Evolutionary conservation across 2,329 filamentous ascomycete species (phyloP).

Genomic region (Bipolaris gigantea): DNA sequence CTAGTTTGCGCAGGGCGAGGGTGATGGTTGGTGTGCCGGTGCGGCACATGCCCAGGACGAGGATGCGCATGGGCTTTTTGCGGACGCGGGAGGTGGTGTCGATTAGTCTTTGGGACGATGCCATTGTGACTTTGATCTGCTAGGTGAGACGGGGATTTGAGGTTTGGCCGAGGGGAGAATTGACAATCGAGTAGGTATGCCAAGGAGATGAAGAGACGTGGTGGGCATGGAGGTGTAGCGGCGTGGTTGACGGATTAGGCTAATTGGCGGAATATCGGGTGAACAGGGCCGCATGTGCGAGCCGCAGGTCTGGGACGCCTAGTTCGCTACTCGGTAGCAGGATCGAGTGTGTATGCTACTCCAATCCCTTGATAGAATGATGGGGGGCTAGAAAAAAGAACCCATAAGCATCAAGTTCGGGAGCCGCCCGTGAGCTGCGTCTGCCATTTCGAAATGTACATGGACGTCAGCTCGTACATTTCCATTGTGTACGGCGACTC

Average conservation of each 20-base stretch:
- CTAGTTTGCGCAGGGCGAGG: conserved; percentile 50
- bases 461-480: conserved; percentile 33
- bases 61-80: conserved; percentile 71
- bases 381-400: not conserved
- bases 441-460: conserved; percentile 38
- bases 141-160: not conserved
- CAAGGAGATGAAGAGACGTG: conserved; percentile 5
- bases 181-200: not conserved
- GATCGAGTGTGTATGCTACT: too few relatives aligned
- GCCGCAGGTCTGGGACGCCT: conserved; percentile 10
- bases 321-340: not conserved
- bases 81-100: conserved; percentile 67
- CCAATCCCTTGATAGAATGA: not conserved
- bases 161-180: too few relatives aligned
- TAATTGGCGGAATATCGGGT: conserved; percentile 24
- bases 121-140: conserved; percentile 2
- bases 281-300: conserved; percentile 25
- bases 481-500: conserved; percentile 31
- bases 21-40: conserved; percentile 65
- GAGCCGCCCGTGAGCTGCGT: conserved; percentile 21
- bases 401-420: conserved; percentile 1
- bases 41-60: conserved; percentile 68
- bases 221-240: conserved; percentile 3
- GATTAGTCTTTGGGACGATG: conserved; percentile 47
- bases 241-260: conserved; percentile 24